phyloP scores from a whole-genome alignment of 441 rosid genomes.

The Populus tomentosa region DNA sequence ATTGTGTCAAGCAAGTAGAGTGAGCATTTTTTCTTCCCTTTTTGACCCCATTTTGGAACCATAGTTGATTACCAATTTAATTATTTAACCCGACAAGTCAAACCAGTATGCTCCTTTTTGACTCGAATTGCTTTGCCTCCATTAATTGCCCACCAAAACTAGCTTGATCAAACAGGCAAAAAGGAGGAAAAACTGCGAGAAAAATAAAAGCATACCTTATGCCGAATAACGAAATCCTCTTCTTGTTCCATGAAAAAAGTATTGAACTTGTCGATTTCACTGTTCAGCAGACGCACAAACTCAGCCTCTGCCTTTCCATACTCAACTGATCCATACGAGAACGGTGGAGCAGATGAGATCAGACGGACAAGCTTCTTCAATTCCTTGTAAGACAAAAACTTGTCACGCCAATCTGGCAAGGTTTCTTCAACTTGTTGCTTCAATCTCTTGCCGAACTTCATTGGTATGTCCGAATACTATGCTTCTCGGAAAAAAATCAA shows the following conservation, averaged over 20 bases:
- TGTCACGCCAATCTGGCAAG: slow-evolving; percentile 76
- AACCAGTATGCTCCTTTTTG: background rate
- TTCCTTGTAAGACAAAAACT: slow-evolving; percentile 64
- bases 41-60: background rate
- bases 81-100: background rate
- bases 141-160: background rate
- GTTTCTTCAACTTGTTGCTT: slow-evolving; percentile 74
- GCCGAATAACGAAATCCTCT: slow-evolving; percentile 79
- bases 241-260: slow-evolving; percentile 75
- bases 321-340: slow-evolving; percentile 15
- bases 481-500: background rate
- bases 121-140: background rate
- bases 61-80: background rate
- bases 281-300: slow-evolving; percentile 52
- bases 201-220: slow-evolving; percentile 35
- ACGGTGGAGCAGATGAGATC: slow-evolving; percentile 36
- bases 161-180: background rate
- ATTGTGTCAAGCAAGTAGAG: no score
- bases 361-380: slow-evolving; percentile 68
- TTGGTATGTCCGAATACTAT: background rate
- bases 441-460: slow-evolving; percentile 87
- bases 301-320: slow-evolving; percentile 37
- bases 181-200: background rate
- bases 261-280: slow-evolving; percentile 83
- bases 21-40: no score